phyloP scores from a whole-genome alignment of 2,329 filamentous ascomycete genomes.

The Capronia coronata region DNA sequence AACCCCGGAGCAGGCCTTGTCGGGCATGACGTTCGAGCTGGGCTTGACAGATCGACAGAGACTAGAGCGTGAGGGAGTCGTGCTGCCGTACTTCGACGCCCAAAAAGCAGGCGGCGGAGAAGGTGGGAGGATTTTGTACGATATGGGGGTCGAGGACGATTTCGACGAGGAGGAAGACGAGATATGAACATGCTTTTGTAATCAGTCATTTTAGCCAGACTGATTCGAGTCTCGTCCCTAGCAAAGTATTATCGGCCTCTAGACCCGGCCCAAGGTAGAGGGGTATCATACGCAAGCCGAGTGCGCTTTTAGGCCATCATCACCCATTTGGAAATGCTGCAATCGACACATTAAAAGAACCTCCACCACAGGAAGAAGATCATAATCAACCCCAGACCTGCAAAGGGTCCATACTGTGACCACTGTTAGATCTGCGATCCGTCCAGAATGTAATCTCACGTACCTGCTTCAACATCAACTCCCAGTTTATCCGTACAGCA shows the following conservation, averaged over 20 bases:
- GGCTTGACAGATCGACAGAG: conserved; percentile 86
- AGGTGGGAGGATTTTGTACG: conserved; percentile 88
- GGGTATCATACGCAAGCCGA: neutral
- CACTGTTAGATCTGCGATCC: conserved; percentile 11
- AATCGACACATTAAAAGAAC: conserved; percentile 61
- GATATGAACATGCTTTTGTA: conserved; percentile 47
- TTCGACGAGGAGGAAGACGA: conserved; percentile 96
- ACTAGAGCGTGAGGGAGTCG: conserved; percentile 76
- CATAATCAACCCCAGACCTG: conserved; percentile 70
- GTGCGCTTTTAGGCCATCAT: neutral
- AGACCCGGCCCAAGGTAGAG: neutral
- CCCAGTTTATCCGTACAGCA: conserved; percentile 96
- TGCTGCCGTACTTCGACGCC: conserved; percentile 93
- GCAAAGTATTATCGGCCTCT: neutral
- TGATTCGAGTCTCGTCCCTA: neutral
- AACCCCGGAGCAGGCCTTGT: conserved; percentile 47
- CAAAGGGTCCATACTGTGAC: conserved; percentile 75
- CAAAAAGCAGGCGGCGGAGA: conserved; percentile 73
- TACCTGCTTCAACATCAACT: conserved; percentile 82
- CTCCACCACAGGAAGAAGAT: conserved; percentile 85
- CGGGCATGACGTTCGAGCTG: conserved; percentile 75
- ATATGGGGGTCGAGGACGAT: conserved; percentile 93
- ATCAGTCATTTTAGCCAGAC: neutral
- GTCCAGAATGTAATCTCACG: conserved; percentile 26
- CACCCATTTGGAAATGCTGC: neutral